Evolutionary conservation across 192 early-diverging fungal genomes (phyloP).

Genomic region (Anaeromyces robustus): DNA sequence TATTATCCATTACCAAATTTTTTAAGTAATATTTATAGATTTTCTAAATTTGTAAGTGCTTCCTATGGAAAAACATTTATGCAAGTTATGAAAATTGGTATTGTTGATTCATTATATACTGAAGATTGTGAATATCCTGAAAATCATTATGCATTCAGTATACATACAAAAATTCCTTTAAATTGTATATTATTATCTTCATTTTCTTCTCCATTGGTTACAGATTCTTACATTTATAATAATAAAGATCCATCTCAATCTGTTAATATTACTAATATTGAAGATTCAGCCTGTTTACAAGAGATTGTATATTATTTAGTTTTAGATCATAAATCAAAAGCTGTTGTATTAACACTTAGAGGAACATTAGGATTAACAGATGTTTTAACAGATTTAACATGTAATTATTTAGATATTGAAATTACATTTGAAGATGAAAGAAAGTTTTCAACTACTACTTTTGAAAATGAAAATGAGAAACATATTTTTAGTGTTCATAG

Average conservation of each 20-base stretch:
- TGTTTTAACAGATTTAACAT: slow-evolving; percentile 73
- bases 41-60: background rate
- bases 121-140: background rate
- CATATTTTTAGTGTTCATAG: too few relatives aligned
- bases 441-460: too few relatives aligned
- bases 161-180: background rate
- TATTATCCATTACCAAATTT: background rate
- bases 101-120: background rate
- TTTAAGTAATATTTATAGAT: background rate
- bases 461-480: too few relatives aligned
- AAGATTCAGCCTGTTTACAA: too few relatives aligned
- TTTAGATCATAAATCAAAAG: slow-evolving; percentile 58
- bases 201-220: background rate
- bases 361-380: slow-evolving; percentile 79
- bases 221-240: too few relatives aligned
- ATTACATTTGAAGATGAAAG: too few relatives aligned
- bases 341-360: slow-evolving; percentile 67
- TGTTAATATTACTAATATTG: too few relatives aligned
- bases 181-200: background rate
- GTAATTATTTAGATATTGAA: slow-evolving; percentile 43
- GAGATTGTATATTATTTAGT: slow-evolving; percentile 42
- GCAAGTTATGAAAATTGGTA: background rate
- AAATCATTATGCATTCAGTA: background rate
- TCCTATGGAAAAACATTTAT: background rate
- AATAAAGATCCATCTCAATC: too few relatives aligned